phyloP scores from a whole-genome alignment of 805 yeast species.

The Saturnispora dispora region DNA sequence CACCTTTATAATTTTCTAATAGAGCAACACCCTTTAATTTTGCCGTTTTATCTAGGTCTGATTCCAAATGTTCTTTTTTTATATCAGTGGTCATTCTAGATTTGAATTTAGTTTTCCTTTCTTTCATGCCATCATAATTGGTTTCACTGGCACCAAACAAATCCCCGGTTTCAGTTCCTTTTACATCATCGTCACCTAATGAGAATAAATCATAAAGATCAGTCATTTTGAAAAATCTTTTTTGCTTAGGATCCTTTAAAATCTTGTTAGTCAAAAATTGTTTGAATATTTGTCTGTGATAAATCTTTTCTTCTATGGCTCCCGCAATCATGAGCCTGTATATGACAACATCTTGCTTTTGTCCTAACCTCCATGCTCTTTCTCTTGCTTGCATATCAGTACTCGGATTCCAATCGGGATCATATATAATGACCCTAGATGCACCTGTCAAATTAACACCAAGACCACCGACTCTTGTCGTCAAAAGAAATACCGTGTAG shows the following conservation, averaged over 20 bases:
- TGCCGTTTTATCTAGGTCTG: slow-evolving; percentile 55
- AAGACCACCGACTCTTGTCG: slow-evolving; percentile 93
- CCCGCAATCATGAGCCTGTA: slow-evolving; percentile 92
- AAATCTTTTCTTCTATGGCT: slow-evolving; percentile 91
- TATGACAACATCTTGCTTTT: slow-evolving; percentile 82
- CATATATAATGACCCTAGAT: slow-evolving; percentile 84
- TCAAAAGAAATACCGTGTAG: slow-evolving; percentile 63
- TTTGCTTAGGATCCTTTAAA: slow-evolving; percentile 88
- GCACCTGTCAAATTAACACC: slow-evolving; percentile 96
- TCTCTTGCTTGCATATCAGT: slow-evolving; percentile 96
- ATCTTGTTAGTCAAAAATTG: slow-evolving; percentile 90
- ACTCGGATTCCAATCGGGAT: slow-evolving; percentile 98
- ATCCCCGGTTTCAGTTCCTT: slow-evolving; percentile 61
- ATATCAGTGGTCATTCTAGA: slow-evolving; percentile 24
- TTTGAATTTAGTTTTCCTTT: slow-evolving; percentile 27
- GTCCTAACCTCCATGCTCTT: slow-evolving; percentile 96
- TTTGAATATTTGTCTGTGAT: slow-evolving; percentile 93
- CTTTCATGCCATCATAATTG: slow-evolving; percentile 27
- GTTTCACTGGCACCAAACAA: slow-evolving; percentile 44
- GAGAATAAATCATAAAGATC: slow-evolving; percentile 87
- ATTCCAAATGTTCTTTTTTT: slow-evolving; percentile 39
- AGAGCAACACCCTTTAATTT: slow-evolving; percentile 64
- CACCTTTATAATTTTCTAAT: slow-evolving; percentile 46
- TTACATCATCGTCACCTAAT: slow-evolving; percentile 62
- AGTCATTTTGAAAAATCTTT: slow-evolving; percentile 84